phyloP scores from a whole-genome alignment of 495 filamentous ascomycete genomes.

The Hyaloscypha bicolor region DNA sequence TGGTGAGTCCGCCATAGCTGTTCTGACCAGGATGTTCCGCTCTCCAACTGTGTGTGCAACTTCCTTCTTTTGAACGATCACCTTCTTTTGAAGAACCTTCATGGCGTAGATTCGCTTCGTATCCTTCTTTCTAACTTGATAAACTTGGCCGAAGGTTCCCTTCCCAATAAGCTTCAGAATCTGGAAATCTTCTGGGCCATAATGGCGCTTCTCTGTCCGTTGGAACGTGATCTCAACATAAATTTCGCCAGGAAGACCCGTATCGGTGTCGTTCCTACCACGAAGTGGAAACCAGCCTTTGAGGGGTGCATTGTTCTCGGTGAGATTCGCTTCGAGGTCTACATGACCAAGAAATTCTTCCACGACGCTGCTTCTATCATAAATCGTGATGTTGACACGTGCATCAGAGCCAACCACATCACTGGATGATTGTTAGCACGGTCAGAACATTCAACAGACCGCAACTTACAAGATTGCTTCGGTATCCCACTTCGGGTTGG shows the following conservation, averaged over 20 bases:
- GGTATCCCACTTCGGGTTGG: constrained; percentile 93
- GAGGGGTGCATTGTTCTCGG: constrained; percentile 63
- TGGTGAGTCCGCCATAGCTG: constrained; percentile 91
- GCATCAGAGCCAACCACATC: constrained; percentile 93
- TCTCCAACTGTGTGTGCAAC: constrained; percentile 96
- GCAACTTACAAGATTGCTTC: constrained; percentile 85
- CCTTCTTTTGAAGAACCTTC: constrained; percentile 99
- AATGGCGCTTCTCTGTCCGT: constrained; percentile 87
- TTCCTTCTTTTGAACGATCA: constrained; percentile 99
- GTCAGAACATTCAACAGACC: not conserved
- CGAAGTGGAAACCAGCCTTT: constrained; percentile 87
- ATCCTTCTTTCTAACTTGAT: constrained; percentile 98
- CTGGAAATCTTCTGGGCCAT: constrained; percentile 95
- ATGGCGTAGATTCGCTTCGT: constrained; percentile 96
- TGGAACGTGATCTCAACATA: constrained; percentile 84
- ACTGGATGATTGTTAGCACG: constrained; percentile 54
- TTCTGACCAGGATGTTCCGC: constrained; percentile 94
- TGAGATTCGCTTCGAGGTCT: constrained; percentile 66
- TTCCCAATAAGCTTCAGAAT: constrained; percentile 96
- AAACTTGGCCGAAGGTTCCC: constrained; percentile 99
- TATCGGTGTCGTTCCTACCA: constrained; percentile 58
- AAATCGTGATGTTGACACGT: constrained; percentile 90
- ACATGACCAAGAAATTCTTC: constrained; percentile 94
- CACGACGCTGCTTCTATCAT: constrained; percentile 75
- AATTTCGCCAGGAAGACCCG: constrained; percentile 83